Percentiles rank a stretch among this genome's conserved stretches.
These are phyloP conservation scores for Pisolithus thermaeus DNA, from an alignment of 1,284 basidiomycete species.

Conservation along the genomic window DNA sequence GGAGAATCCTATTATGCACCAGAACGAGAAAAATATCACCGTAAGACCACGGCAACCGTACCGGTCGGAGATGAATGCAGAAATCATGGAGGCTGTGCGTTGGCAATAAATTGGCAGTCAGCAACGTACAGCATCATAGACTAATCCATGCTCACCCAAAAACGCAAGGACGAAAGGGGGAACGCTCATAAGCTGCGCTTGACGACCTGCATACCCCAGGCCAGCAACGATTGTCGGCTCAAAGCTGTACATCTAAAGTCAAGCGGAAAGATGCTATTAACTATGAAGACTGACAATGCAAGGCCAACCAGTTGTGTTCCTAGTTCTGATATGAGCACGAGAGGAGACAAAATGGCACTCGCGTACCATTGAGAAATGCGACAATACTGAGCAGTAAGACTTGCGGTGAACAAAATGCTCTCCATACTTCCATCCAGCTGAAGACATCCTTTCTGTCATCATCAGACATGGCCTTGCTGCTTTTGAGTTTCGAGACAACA, in stretches of 20 bases:
- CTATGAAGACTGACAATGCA: slow-evolving; percentile 23
- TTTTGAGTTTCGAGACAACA: slow-evolving; percentile 25
- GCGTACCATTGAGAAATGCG: slow-evolving; percentile 25
- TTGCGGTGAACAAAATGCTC: slow-evolving; percentile 34
- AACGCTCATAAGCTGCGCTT: slow-evolving; percentile 45
- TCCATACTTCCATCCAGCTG: slow-evolving; percentile 31
- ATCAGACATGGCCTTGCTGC: slow-evolving; percentile 27
- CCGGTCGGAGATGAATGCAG: slow-evolving; percentile 38
- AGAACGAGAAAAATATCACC: slow-evolving; percentile 31
- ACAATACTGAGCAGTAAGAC: slow-evolving; percentile 23
- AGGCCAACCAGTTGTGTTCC: slow-evolving; percentile 40
- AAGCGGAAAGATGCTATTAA: background rate
- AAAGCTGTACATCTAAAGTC: slow-evolving; percentile 32
- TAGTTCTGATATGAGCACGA: slow-evolving; percentile 14
- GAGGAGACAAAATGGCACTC: background rate
- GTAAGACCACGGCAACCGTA: slow-evolving; percentile 39
- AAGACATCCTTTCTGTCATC: slow-evolving; percentile 30
- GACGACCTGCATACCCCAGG: slow-evolving; percentile 38
- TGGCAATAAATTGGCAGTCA: background rate
- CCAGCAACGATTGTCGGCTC: slow-evolving; percentile 44
- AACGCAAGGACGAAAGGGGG: slow-evolving; percentile 45
- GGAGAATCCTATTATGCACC: slow-evolving; percentile 38
- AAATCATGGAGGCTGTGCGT: slow-evolving; percentile 33
- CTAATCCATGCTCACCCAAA: slow-evolving; percentile 24
- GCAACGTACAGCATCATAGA: background rate